phyloP scores from a whole-genome alignment of 176 grass and related monocot species.

The Zea luxurians region DNA sequence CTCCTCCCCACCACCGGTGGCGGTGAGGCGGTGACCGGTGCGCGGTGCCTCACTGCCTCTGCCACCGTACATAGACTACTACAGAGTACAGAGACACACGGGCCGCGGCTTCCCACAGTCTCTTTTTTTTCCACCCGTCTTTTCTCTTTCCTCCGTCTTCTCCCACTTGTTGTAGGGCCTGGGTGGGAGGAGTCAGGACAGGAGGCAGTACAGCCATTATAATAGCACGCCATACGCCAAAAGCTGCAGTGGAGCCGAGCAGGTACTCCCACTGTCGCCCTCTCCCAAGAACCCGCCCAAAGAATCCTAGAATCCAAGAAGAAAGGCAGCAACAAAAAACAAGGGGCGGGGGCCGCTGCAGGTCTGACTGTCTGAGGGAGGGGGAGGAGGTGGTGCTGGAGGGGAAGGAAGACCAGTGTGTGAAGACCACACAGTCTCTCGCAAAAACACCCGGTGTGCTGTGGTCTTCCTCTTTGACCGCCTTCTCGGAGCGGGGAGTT shows the following conservation, averaged over 20 bases:
- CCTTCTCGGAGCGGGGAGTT: slow-evolving; percentile 21
- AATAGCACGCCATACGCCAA: slow-evolving; percentile 40
- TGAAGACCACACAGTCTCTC: slow-evolving; percentile 42
- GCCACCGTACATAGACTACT: slow-evolving; percentile 4
- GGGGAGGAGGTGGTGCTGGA: not conserved
- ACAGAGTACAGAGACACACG: slow-evolving; percentile 25
- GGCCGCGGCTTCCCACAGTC: slow-evolving; percentile 3
- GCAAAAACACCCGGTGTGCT: not conserved
- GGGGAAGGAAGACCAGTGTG: slow-evolving; percentile 42
- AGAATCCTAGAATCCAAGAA: slow-evolving; percentile 64
- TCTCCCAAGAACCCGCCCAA: slow-evolving; percentile 46
- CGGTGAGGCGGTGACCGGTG: not conserved
- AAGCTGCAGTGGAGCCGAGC: slow-evolving; percentile 40
- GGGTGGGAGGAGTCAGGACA: not conserved
- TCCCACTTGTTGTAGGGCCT: not conserved
- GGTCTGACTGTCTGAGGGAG: slow-evolving; percentile 7
- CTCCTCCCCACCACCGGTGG: not conserved
- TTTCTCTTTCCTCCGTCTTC: not conserved
- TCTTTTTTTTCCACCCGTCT: not conserved
- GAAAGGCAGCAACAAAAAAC: slow-evolving; percentile 28
- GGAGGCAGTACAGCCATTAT: slow-evolving; percentile 8
- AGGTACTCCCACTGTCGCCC: slow-evolving; percentile 32
- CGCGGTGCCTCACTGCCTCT: not conserved
- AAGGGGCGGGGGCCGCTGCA: not conserved
- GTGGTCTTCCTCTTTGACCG: slow-evolving; percentile 29